phyloP scores from a whole-genome alignment of 1,284 basidiomycete genomes.

The Mycena sp. region DNA sequence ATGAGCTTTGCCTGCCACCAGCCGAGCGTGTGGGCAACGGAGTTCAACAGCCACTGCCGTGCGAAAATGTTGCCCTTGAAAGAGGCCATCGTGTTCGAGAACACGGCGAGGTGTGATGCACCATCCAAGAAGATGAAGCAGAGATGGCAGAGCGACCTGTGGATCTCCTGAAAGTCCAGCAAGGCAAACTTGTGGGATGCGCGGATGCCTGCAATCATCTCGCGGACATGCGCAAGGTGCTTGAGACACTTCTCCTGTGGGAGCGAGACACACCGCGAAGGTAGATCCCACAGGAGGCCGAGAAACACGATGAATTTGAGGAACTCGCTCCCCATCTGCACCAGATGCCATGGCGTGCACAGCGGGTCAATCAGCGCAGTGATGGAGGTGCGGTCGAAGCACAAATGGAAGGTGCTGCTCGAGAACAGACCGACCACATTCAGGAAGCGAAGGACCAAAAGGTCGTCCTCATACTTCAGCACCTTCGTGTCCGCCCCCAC shows the following conservation, averaged over 20 bases:
- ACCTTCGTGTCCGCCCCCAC: neutral
- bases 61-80: constrained; percentile 1
- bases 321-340: too few relatives aligned
- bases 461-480: constrained; percentile 41
- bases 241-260: constrained; percentile 27
- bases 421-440: neutral
- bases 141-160: too few relatives aligned
- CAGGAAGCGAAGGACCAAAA: constrained; percentile 2
- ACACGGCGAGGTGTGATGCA: too few relatives aligned
- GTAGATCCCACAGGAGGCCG: constrained; percentile 29
- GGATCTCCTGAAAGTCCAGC: too few relatives aligned
- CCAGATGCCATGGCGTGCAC: constrained; percentile 18
- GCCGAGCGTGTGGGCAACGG: constrained; percentile 25
- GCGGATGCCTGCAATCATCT: too few relatives aligned
- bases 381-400: neutral
- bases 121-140: too few relatives aligned
- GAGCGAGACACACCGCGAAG: constrained; percentile 11
- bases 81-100: too few relatives aligned
- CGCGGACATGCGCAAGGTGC: constrained; percentile 22
- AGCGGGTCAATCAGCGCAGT: neutral
- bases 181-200: constrained; percentile 19
- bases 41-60: constrained; percentile 14
- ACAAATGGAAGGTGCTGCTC: neutral
- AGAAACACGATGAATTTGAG: constrained; percentile 8
- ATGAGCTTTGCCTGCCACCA: constrained; percentile 37